Evolutionary conservation across 2,329 filamentous ascomycete genomes (phyloP), one percentile per base, ranked within the genome.

Genomic region (Chrysoporthe cubensis): DNA sequence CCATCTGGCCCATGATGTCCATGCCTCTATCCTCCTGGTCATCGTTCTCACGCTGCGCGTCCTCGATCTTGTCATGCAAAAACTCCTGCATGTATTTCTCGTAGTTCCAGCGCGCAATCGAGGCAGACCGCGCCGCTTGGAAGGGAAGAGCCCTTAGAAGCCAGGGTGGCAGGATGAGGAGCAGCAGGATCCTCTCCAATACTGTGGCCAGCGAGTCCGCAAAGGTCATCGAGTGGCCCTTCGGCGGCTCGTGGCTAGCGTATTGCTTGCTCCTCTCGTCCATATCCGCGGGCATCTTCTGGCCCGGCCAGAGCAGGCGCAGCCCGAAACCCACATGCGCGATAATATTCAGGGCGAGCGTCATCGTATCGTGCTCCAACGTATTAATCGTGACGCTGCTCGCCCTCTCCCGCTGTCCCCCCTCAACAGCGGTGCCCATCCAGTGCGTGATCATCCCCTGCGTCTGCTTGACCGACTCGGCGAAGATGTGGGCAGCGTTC

Each of bases 241-340:
- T 73, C 1, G 82, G 78, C 40, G 83, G 79, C 18, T 82, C 74
- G 13, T 80, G 78, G 54, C 80, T 81, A 59, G 81, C 80, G 68
- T 84, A 87, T 73, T 86, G 85, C 59, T 78, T 79, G 70, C 83
- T 76, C 62, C 79, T 79, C n/a, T 79, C 77, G 60, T 85, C 82
- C 11, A 76, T 75, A 26, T 80, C 80, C 3, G 76, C 72, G 0
- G 81, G 80, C 26, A 82, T 75, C 57, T 81, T 77, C 77, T 92
- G 85, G 40, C 90, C 89, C 0, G 91, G 87, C 87, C 87, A 90
- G 16, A 85, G 74, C 70, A 89, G 76, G 26, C 79, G 80, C 65
- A 89, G 78, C 4, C 90, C 91, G 74, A 94, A 94, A 0, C 91
- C 92, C 65, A 92, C 90, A 69, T 88, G 88, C 70, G 88, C 79